These are phyloP conservation scores for Geranium rotundifolium DNA, from an alignment of 345 rosid genomes.

Conservation along the genomic window DNA sequence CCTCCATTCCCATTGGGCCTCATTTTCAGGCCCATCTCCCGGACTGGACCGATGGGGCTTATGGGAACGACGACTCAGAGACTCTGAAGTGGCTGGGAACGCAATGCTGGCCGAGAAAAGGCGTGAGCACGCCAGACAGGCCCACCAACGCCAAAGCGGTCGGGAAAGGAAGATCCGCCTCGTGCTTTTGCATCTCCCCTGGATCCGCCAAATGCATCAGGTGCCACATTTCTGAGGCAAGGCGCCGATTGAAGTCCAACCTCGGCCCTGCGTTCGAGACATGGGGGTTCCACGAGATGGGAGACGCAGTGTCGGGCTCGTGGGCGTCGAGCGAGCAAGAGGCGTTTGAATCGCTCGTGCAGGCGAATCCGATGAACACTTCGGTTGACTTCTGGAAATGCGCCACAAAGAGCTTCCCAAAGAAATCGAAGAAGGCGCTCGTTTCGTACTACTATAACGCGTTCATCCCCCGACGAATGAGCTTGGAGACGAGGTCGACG, in stretches of 20 bases:
- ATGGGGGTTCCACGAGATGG: conserved; percentile 35
- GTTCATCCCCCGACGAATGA: conserved; percentile 25
- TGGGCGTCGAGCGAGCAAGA: conserved; percentile 33
- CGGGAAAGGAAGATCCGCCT: conserved; percentile 26
- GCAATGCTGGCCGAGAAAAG: conserved; percentile 30
- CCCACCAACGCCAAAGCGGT: conserved; percentile 11
- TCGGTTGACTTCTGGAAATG: conserved; percentile 20
- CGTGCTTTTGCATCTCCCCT: conserved; percentile 24
- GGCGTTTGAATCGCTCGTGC: conserved; percentile 20
- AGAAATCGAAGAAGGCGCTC: conserved; percentile 18
- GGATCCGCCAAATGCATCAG: conserved; percentile 24
- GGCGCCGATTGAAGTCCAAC: conserved; percentile 17
- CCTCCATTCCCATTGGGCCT: conserved; percentile 31
- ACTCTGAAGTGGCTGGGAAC: conserved; percentile 33
- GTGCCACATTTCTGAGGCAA: conserved; percentile 19
- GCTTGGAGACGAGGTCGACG: conserved; percentile 10
- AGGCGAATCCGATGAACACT: conserved; percentile 13
- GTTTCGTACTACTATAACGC: conserved; percentile 34
- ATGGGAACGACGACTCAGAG: conserved; percentile 20
- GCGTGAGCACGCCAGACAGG: conserved; percentile 4
- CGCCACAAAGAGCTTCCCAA: conserved; percentile 20
- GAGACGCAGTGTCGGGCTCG: conserved; percentile 19
- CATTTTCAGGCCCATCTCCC: conserved; percentile 41
- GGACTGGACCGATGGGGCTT: conserved; percentile 16
- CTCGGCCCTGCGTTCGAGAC: conserved; percentile 27